Evolutionary conservation across 768 basidiomycete species (phyloP), one percentile per base, ranked within the genome.

Genomic region (Guyanaporus albipodus): DNA sequence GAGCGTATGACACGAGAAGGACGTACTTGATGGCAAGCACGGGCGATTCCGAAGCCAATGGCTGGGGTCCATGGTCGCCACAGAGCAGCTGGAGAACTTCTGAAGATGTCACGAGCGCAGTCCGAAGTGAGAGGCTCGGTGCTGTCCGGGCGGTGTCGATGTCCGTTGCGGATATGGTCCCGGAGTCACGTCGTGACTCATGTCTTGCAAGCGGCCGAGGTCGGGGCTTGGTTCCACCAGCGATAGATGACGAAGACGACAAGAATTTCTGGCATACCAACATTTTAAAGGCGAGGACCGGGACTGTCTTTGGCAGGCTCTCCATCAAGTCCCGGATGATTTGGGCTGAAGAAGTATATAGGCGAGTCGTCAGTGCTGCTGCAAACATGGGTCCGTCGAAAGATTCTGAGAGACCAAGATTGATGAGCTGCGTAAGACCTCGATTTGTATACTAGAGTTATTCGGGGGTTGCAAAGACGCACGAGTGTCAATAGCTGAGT

Each of bases 241-340:
- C 22, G 26, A 32, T 44, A 18, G 57, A 53, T 8, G 53, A 39
- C 8, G 56, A 52, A 37, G 62, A 64, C 8, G 59, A 61, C 32
- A 74, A 53, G 37, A 70, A 64, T 54, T 66, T 72, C 36, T 70
- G 70, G 52, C 75, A 78, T 12, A 77, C 53, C 0, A 63, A 53
- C 5, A 77, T 47, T 58, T 76, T 77, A 44, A 78, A 77, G 19
- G 56, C 58, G 38, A 70, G 63, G 3, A 59, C 48, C 4, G 70
- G 50, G 17, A 62, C 53, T 11, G 73, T 69, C 36, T 67, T 68
- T 3, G 59, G 56, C 21, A 78, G 52, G 37, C 58, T 50, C 17
- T 67, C 67, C 52, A 77, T 61, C 38, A 78, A 54, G n/a, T 50
- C 57, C n/a, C 59, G 61, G 14, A 66, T 44, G 4, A 58, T 54